Percentiles rank a stretch among this genome's conserved stretches.
These are phyloP conservation scores for Cladosporium sp. DNA, from an alignment of 2,329 filamentous ascomycete species.

Conservation along the genomic window DNA sequence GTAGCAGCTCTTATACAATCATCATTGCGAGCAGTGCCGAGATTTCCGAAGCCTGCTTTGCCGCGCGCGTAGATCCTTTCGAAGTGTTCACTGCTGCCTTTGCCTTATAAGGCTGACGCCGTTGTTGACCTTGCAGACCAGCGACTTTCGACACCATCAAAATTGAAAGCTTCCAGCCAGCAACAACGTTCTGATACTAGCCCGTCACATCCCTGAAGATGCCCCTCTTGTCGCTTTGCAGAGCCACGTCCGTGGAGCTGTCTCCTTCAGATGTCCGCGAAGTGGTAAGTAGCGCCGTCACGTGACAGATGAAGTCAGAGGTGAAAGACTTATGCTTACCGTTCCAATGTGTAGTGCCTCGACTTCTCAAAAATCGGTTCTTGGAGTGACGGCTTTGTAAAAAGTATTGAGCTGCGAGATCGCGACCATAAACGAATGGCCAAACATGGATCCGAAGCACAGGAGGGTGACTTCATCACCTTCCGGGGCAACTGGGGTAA, in stretches of 20 bases:
- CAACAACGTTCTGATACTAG: background rate
- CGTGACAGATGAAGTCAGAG: background rate
- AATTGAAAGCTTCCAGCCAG: background rate
- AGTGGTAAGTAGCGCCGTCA: background rate
- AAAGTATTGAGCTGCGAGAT: background rate
- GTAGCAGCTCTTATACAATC: background rate
- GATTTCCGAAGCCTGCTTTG: background rate
- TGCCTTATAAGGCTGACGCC: background rate
- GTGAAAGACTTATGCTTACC: background rate
- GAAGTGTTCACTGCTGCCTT: background rate
- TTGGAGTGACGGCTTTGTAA: background rate
- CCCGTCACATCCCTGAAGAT: background rate
- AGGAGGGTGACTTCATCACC: background rate
- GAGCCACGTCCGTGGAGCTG: background rate
- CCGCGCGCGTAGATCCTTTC: background rate
- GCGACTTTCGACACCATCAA: too few relatives aligned
- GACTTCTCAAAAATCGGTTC: background rate
- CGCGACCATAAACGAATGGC: background rate
- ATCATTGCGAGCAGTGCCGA: background rate
- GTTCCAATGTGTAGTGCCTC: background rate
- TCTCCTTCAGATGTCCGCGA: background rate
- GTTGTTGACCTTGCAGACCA: background rate
- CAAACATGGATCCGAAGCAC: background rate
- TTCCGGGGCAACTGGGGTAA: background rate
- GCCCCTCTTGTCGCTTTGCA: slow-evolving; percentile 4